Evolutionary conservation across 768 basidiomycete species (phyloP).

Genomic region (Kwoniella sp.): DNA sequence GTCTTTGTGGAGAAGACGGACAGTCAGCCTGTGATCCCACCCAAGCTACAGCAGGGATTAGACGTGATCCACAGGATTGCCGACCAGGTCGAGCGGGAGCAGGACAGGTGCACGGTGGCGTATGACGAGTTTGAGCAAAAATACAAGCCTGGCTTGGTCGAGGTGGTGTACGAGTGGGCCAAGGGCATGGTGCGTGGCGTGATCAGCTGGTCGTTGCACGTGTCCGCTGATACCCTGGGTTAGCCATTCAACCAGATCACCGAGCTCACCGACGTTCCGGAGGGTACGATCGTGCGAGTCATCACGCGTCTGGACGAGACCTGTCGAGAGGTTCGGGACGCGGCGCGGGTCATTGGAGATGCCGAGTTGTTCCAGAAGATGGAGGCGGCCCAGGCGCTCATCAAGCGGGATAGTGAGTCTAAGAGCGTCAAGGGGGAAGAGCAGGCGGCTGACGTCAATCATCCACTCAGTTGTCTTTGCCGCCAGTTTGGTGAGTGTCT

Average conservation of each 20-base stretch:
- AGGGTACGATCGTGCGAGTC: conserved; percentile 93
- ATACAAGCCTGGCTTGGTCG: conserved; percentile 85
- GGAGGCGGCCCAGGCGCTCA: conserved; percentile 89
- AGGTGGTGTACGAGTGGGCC: conserved; percentile 99
- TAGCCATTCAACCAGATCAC: conserved; percentile 97
- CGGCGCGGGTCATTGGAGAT: conserved; percentile 94
- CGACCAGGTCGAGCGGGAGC: conserved; percentile 72
- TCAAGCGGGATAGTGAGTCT: conserved; percentile 91
- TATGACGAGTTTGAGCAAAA: conserved; percentile 71
- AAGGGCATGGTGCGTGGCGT: conserved; percentile 78
- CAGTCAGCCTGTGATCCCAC: conserved; percentile 72
- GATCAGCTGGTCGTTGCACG: neutral
- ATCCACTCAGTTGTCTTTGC: conserved; percentile 43
- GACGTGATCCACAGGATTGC: conserved; percentile 72
- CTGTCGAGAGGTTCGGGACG: conserved; percentile 92
- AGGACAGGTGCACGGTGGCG: conserved; percentile 71
- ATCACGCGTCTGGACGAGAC: conserved; percentile 96
- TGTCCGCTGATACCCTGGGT: neutral
- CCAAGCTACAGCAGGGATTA: conserved; percentile 73
- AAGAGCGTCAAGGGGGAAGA: no score
- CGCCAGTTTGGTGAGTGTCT: conserved; percentile 44
- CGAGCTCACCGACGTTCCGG: conserved; percentile 82
- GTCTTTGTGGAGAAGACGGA: conserved; percentile 99
- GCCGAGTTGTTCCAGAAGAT: conserved; percentile 94
- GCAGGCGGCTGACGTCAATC: neutral